A percentile compares a stretch with the other conserved stretches of the same genome.
Evolutionary conservation across 2,329 filamentous ascomycete species (phyloP).

Genomic region (Curvularia eragrostidis): DNA sequence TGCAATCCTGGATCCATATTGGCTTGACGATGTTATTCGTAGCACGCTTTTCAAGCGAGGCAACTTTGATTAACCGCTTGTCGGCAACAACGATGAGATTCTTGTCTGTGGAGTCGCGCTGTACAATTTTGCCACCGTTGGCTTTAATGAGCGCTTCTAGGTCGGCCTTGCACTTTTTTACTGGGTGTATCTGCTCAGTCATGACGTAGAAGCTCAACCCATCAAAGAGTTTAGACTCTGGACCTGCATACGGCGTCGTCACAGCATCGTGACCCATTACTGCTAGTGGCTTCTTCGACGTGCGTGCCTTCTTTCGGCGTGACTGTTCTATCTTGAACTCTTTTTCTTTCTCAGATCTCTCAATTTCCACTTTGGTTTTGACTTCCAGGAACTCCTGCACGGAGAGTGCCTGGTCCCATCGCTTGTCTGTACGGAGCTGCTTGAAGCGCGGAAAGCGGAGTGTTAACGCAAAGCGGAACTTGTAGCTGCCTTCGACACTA

Average conservation of each 20-base stretch:
- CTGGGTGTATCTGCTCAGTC: conserved; percentile 73
- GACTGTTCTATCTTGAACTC: conserved; percentile 74
- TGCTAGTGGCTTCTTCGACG: conserved; percentile 70
- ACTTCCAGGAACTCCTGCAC: conserved; percentile 78
- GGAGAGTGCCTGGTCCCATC: conserved; percentile 81
- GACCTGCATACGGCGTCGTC: conserved; percentile 62
- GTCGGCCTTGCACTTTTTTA: conserved; percentile 77
- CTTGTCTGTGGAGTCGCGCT: conserved; percentile 69
- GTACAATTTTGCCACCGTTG: conserved; percentile 80
- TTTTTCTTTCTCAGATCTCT: conserved; percentile 64
- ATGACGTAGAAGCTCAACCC: conserved; percentile 83
- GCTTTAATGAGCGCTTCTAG: conserved; percentile 82
- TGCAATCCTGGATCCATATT: conserved; percentile 83
- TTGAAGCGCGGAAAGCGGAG: conserved; percentile 93
- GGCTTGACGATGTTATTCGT: conserved; percentile 77
- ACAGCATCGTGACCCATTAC: conserved; percentile 70
- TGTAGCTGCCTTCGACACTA: conserved; percentile 74
- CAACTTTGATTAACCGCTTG: conserved; percentile 79
- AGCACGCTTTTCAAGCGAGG: conserved; percentile 77
- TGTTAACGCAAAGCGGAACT: conserved; percentile 78
- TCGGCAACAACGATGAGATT: conserved; percentile 79
- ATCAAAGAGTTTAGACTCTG: conserved; percentile 71
- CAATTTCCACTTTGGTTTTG: conserved; percentile 70
- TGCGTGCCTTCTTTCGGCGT: conserved; percentile 68
- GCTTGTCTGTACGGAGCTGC: conserved; percentile 77